Evolutionary conservation across 1,284 basidiomycete species (phyloP), one percentile per base, ranked within the genome.

Genomic region (Uromyces viciae-fabae): DNA sequence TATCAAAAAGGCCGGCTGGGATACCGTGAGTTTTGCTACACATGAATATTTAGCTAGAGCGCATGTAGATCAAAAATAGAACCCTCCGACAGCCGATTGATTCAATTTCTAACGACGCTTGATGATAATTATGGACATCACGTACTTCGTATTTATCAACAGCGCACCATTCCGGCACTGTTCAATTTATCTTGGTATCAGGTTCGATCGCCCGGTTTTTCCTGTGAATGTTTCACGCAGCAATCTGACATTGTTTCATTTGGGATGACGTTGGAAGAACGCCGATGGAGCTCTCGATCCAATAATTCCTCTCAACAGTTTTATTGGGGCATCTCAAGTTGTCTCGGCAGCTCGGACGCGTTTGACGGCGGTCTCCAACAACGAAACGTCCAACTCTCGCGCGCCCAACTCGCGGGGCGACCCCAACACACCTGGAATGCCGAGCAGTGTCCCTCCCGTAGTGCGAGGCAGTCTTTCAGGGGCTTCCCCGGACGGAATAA

Each of bases 1-100:
- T 60, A 90, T 94, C 84, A 87, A 88, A 77, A 82, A 87, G 17
- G 90, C 90, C 82, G 90, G 90, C 42, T 95, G 93, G 93, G 88
- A 88, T 64, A 87, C 89, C 54, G 84, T 86, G 46, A 91, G 90
- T n/a, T n/a, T n/a, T n/a, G n/a, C n/a, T n/a, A n/a, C 68, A n/a
- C n/a, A 28, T 17, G 8, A 22, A 11, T 46, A 46, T 52, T 42
- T 40, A 25, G n/a, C 15, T 14, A 17, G 9, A 58, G n/a, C n/a
- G 31, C 54, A 25, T 33, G 19, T 31, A 36, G 3, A 38, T 40
- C 17, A n/a, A 56, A 38, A 5, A 40, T 36, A 60, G 25, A 15
- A 11, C 19, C 19, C 38, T 22, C 14, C 9, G 28, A 46, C 40
- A 38, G 49, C 49, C 40, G 58, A 42, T 54, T 9, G 17, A 52